Evolutionary conservation across 108 stramenopile genomes (phyloP), one percentile per base, ranked within the genome.

Genomic region (Fragilaria radians): DNA sequence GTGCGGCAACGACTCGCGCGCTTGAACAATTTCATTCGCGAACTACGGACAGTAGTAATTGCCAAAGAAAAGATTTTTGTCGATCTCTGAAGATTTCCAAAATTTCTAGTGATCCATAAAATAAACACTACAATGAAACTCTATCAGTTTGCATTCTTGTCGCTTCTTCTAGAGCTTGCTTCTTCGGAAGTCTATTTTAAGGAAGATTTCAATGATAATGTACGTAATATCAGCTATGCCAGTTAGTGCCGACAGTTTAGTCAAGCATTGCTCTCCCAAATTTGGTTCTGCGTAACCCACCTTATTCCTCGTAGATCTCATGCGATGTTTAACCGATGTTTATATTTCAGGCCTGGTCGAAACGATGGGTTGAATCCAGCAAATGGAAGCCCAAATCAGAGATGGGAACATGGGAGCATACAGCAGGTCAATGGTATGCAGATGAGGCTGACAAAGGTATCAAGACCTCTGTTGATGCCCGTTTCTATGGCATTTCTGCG

Each of bases 401-500:
- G 75, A 81, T 96, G 70, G 97, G 97, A 47, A 73, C 77, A 58
- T 99, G 99, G 99, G 77, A 76, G 48, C 90, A 86, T 73, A 96
- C 96, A 36, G 85, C 93, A 25, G 97, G 96, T 14, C 69, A 95
- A 66, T 96, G 83, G 82, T 78, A 91, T 69, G 93, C 78, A 42
- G 91, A 86, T 46, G 77, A 67, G 27, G 77, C 71, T 28, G 95
- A 97, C 85, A 91, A 94, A 76, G 97, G 96, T 45, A 97, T 99
- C 66, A 71, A 96, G 74, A 96, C 95, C 19, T 76, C 82, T 45
- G 72, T 89, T 54, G 91, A 94, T 59, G 90, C 95, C 27, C 85
- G 93, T 47, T 98, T 98, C 72, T 98, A 98, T 74, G 97, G 96
- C 22, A 63, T 98, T 48, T 88, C 89, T 19, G 96, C 97, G 21